phyloP scores from a whole-genome alignment of 208 protist genomes.

The Crithidia fasciculata region DNA sequence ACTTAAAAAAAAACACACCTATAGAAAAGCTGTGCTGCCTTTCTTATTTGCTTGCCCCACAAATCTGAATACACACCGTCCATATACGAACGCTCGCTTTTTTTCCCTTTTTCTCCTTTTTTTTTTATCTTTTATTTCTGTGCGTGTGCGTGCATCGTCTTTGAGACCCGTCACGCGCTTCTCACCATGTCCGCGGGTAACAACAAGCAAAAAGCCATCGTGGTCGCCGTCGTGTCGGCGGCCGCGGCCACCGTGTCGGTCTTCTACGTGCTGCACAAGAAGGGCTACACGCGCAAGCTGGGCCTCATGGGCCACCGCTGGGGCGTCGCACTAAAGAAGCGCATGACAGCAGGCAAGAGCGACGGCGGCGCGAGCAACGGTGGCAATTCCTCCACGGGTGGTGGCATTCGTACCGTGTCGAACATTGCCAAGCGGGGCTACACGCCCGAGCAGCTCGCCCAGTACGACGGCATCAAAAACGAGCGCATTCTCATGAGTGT shows the following conservation, averaged over 20 bases:
- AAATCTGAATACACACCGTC: too few relatives aligned
- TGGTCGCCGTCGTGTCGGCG: conserved; percentile 29
- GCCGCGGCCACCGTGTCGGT: conserved; percentile 16
- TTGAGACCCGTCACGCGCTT: not conserved
- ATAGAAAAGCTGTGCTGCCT: too few relatives aligned
- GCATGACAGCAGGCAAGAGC: not conserved
- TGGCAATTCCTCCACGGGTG: not conserved
- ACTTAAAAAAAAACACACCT: too few relatives aligned
- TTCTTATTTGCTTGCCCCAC: too few relatives aligned
- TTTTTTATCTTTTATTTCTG: conserved; percentile 3
- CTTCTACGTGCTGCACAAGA: conserved; percentile 31
- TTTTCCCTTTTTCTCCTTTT: not conserved
- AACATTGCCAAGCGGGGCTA: conserved; percentile 52
- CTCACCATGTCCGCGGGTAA: conserved; percentile 13
- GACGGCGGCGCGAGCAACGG: conserved; percentile 6
- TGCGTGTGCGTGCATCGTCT: not conserved
- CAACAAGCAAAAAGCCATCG: conserved; percentile 20
- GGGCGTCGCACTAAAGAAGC: conserved; percentile 17
- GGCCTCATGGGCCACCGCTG: conserved; percentile 25
- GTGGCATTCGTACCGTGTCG: conserved; percentile 66
- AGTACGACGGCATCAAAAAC: conserved; percentile 73
- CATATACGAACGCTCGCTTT: not conserved
- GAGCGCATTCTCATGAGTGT: conserved; percentile 75
- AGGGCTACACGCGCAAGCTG: conserved; percentile 31
- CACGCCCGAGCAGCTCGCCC: conserved; percentile 67